Evolutionary conservation across 208 protist genomes (phyloP), one percentile per base, ranked within the genome.

Genomic region (Trypanosoma platydactyli): DNA sequence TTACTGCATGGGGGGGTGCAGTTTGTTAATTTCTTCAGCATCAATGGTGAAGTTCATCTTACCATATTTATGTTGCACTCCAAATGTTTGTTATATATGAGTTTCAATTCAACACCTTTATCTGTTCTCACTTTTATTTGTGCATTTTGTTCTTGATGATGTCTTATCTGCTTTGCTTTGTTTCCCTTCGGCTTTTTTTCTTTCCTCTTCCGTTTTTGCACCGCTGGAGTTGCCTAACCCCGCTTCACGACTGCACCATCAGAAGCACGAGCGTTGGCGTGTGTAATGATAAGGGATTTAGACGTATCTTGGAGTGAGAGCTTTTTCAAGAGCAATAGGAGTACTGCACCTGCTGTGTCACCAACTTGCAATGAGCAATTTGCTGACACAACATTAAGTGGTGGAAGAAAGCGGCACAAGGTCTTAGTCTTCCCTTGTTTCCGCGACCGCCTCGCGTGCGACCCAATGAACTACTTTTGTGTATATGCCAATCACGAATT

Each of bases 401-500:
- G 18, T 35, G 6, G 27, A 40, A 52, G 58, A 52, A 38, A 56
- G 40, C 57, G 63, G 30, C 20, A 57, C 41, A 63, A 68, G 49
- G 51, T 83, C 15, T 45, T 78, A 0, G 57, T 83, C 1, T 93
- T 93, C 62, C 73, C 86, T 3, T 74, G 86, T 38, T 74, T 72
- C 25, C 67, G 77, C 3, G 81, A 93, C 63, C 79, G 81, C 38
- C 79, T 88, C 11, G 72, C 82, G 20, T 93, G 86, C 56, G 78
- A 88, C 27, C 86, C 86, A 12, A 55, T 71, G 44, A 93, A 93
- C 75, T 63, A 59, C 5, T 57, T 86, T 13, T 90, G 81, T 68
- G 81, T 84, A 12, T 90, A 93, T 52, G 79, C 63, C 3, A 63
- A 73, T 56, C 81, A 84, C 69, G 73, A 79, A 27, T 79, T 83